Evolutionary conservation across 78 protist species (phyloP), one percentile per base, ranked within the genome.

Genomic region (Dictyostelium firmibasis): DNA sequence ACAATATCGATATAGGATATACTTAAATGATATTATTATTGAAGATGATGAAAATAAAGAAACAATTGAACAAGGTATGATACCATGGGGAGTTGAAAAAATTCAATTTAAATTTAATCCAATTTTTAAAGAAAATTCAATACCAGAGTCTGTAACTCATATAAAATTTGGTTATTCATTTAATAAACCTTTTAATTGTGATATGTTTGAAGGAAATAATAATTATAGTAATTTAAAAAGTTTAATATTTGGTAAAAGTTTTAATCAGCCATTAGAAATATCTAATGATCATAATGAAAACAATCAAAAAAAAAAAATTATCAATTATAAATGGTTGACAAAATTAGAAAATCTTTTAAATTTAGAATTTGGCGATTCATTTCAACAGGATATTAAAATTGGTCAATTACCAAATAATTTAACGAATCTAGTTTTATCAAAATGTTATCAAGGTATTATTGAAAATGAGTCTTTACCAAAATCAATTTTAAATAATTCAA

Each of bases 61-160:
- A 67, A 67, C 27, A 0, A 67, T 67, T 27, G 75, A 67, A 3
- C 31, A 25, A 11, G 35, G 35, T 11, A 11, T 29, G 1, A 67
- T 67, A 20, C 75, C 75, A 27, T 27, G 18, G 31, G 75, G 75
- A 11, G 35, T 67, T 11, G 35, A 67, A 67, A 29, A 67, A 27
- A 67, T 67, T 67, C 35, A 67, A 67, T 27, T 67, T 67, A 67
- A 67, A 67, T 67, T 27, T 67, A 67, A 67, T 67, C 75, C 75
- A 25, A 11, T 27, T 2, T 27, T 67, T 3, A 67, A 64, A 23
- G 31, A 67, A 25, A 11, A n/a, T 11, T 29, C 31, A 67, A 27
- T 67, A 11, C 75, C 75, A 6, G 10, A n/a, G n/a, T 25, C 75
- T 8, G 35, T 67, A 11, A 13, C 4, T 27, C 16, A n/a, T 27